phyloP scores from a whole-genome alignment of 352 stramenopile genomes.

The Phytophthora rubi region DNA sequence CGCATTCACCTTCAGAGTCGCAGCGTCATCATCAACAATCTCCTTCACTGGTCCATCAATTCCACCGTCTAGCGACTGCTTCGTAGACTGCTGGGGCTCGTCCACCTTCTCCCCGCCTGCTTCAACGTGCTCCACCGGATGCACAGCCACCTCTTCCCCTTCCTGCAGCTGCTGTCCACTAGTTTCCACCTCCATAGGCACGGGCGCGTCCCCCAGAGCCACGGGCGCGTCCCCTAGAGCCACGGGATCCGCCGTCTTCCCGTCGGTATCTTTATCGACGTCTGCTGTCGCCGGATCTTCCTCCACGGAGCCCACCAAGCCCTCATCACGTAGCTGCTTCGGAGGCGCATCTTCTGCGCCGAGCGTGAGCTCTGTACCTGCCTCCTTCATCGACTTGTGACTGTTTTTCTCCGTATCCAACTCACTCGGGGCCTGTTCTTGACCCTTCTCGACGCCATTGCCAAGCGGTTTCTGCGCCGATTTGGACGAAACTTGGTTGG shows the following conservation, averaged over 20 bases:
- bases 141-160: not conserved
- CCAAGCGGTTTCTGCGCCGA: slow-evolving; percentile 13
- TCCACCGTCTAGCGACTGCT: slow-evolving; percentile 1
- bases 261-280: slow-evolving; percentile 1
- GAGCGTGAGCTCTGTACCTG: not conserved
- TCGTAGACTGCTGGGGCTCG: not conserved
- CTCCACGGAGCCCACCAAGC: not conserved
- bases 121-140: slow-evolving; percentile 1
- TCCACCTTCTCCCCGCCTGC: not conserved
- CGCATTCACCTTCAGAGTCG: not conserved
- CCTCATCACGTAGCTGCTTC: slow-evolving; percentile 10
- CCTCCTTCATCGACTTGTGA: not conserved
- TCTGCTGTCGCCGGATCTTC: slow-evolving; percentile 6
- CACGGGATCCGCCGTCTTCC: not conserved
- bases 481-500: slow-evolving; percentile 25
- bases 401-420: slow-evolving; percentile 17
- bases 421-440: slow-evolving; percentile 1
- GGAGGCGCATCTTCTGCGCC: not conserved
- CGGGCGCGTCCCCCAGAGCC: not conserved
- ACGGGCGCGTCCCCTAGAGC: not conserved
- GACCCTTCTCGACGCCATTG: slow-evolving; percentile 5
- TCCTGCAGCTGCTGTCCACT: not conserved
- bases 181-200: slow-evolving; percentile 22
- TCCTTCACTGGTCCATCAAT: not conserved
- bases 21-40: not conserved